Evolutionary conservation across 2,329 filamentous ascomycete species (phyloP), one percentile per base, ranked within the genome.

Genomic region (Colletotrichum trifolii): DNA sequence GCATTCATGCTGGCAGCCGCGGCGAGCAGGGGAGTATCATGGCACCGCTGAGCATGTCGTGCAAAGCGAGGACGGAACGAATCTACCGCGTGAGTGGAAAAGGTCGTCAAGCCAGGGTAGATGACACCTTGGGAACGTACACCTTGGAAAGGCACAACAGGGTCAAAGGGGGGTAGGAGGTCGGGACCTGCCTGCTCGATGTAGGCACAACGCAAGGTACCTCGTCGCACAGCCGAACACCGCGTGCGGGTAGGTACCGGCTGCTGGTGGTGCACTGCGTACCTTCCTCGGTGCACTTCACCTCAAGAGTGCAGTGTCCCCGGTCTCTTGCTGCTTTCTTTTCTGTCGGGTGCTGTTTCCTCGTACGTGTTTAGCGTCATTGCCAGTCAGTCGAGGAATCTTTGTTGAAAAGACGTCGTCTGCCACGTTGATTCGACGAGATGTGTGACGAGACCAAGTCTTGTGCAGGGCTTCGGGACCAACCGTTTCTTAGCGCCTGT

Each of bases 401-500:
- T 56, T 57, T 62, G 63, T 46, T 25, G 33, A 49, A 36, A 25
- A 25, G 43, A 25, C 10, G 58, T 9, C 52, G n/a, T 62, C 42
- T 53, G 33, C 42, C 48, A 59, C 49, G 60, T 57, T 77, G 71
- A 78, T 82, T 82, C 74, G 80, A 71, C 67, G 53, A 54, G 59
- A 60, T 63, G 66, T 82, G 81, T 83, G 81, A 83, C 76, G 77
- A 80, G 69, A 74, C 69, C 67, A 71, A 76, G 74, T 74, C 76
- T 77, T 74, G 76, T 81, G 80, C 80, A 82, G 76, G 76, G 75
- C 78, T 76, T 77, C 78, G 79, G 82, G 78, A 79, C 78, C 78
- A 79, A 79, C 78, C 78, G 78, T 77, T 75, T 73, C 71, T 62
- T 76, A 78, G 78, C 75, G 75, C 72, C 69, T 70, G 69, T 67